A percentile compares a stretch with the other conserved stretches of the same genome.
Conservation (phyloP, 345 rosid species). For the Mallotus nudiflorus region DNA sequence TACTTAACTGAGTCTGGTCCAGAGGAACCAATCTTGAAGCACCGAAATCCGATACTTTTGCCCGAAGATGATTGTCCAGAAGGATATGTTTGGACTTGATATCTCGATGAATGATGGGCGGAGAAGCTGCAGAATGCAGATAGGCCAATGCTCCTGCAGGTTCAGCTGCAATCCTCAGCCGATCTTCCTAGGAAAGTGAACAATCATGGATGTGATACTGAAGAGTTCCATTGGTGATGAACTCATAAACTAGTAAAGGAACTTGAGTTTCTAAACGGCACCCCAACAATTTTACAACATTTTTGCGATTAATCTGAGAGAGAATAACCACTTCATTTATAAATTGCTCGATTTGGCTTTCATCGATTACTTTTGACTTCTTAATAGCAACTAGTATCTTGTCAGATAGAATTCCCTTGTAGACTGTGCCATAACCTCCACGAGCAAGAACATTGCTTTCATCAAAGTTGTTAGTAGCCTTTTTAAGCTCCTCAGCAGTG, state of each 20-base stretch:
- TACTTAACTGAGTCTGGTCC: constrained; percentile 19
- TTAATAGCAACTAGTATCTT: constrained; percentile 42
- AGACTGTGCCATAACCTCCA: neutral
- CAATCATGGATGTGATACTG: neutral
- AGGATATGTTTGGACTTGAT: neutral
- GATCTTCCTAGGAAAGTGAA: neutral
- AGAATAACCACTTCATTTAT: constrained; percentile 46
- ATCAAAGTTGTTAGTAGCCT: constrained; percentile 40
- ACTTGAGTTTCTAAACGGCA: constrained; percentile 42
- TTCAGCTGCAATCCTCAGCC: neutral
- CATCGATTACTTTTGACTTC: constrained; percentile 39
- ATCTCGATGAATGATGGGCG: neutral
- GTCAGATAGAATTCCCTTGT: constrained; percentile 15
- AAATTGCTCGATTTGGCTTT: constrained; percentile 45
- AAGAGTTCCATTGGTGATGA: neutral
- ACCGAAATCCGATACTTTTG: neutral
- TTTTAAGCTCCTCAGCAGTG: constrained; percentile 33
- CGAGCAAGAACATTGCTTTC: neutral
- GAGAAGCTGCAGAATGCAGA: constrained; percentile 4
- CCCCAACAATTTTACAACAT: constrained; percentile 28
- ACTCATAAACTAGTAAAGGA: constrained; percentile 24
- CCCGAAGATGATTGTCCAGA: neutral
- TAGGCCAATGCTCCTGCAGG: neutral
- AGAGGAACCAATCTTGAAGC: constrained; percentile 29
- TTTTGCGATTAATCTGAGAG: neutral